Evolutionary conservation across 805 yeast genomes (phyloP).

Genomic region (Candida jianshihensis): DNA sequence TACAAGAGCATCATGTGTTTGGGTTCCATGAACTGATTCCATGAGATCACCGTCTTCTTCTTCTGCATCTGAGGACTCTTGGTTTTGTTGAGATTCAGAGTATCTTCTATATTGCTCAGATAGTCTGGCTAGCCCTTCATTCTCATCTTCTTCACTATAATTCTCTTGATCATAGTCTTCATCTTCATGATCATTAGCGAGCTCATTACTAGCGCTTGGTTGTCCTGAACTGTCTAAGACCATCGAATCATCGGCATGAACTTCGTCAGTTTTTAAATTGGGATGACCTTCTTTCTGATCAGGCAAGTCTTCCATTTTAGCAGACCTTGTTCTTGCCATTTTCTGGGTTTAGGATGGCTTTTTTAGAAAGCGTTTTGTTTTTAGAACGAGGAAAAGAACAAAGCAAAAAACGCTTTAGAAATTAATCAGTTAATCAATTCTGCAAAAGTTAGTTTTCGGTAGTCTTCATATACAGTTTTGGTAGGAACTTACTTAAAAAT

Average conservation of each 20-base stretch:
- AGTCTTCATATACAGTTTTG: neutral
- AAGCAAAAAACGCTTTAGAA: too few species aligned
- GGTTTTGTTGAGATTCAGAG: constrained; percentile 19
- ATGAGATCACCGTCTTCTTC: constrained; percentile 9
- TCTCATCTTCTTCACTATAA: constrained; percentile 17
- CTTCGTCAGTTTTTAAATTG: neutral
- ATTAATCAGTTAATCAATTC: too few species aligned
- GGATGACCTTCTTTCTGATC: neutral
- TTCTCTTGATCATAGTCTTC: constrained; percentile 5
- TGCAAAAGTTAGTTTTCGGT: too few species aligned
- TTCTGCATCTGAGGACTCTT: constrained; percentile 2
- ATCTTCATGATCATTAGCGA: constrained; percentile 19
- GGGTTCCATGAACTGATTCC: neutral
- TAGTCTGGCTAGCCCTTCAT: constrained; percentile 30
- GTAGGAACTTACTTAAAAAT: neutral
- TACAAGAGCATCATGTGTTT: constrained; percentile 7
- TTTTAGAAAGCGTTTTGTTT: too few species aligned
- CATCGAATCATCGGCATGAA: neutral
- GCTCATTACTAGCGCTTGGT: too few species aligned
- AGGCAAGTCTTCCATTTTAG: neutral
- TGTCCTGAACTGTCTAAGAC: constrained; percentile 3
- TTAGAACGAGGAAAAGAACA: too few species aligned
- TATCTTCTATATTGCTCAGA: constrained; percentile 33
- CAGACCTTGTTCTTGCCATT: constrained; percentile 1
- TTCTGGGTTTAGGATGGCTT: neutral